phyloP scores from a whole-genome alignment of 306 rosid species.

The Quercus alba region DNA sequence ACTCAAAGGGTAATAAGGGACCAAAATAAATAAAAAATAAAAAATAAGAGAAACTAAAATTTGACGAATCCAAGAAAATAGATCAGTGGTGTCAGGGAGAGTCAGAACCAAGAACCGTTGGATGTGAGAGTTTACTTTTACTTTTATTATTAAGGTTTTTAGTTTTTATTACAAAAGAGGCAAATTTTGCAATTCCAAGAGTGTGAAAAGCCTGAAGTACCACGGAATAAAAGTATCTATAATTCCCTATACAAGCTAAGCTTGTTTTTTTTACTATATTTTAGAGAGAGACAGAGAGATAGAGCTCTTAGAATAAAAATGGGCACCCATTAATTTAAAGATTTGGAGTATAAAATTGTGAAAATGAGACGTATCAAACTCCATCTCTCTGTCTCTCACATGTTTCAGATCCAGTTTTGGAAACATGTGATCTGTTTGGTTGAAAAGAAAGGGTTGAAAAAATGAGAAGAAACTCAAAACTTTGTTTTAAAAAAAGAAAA shows the following conservation, averaged over 20 bases:
- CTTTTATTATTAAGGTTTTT: neutral
- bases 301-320: neutral
- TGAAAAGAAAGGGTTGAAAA: conserved; percentile 8
- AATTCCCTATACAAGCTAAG: conserved; percentile 21
- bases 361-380: conserved; percentile 10
- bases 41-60: too few species aligned
- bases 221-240: conserved; percentile 55
- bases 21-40: neutral
- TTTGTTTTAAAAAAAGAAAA: neutral
- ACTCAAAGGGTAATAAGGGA: conserved; percentile 10
- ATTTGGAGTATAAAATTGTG: neutral
- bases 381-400: conserved; percentile 26
- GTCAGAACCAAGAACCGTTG: conserved; percentile 22
- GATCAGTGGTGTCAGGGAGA: conserved; percentile 23
- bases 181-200: too few species aligned
- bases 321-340: neutral
- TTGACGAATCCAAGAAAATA: neutral
- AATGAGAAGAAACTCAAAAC: neutral
- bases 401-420: conserved; percentile 32
- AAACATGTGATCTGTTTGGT: conserved; percentile 25
- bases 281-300: neutral
- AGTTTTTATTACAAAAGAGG: too few species aligned
- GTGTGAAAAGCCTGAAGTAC: conserved; percentile 35
- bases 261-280: too few species aligned
- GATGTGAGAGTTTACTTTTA: conserved; percentile 16